Evolutionary conservation across 2,329 filamentous ascomycete genomes (phyloP).

Genomic region (Penicillium hesseltinei): DNA sequence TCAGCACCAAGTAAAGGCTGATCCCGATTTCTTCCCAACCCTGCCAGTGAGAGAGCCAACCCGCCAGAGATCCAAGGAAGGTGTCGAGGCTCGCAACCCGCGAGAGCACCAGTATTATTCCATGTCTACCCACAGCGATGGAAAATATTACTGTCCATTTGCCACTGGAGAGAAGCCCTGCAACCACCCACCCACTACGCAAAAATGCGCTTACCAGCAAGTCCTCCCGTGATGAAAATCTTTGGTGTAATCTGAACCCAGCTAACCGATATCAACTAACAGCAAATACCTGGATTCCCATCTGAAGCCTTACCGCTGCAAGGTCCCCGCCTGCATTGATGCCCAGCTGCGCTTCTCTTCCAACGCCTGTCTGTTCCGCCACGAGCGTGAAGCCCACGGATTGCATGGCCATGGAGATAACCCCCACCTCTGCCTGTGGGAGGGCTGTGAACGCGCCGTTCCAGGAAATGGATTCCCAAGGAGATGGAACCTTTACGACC

Average conservation of each 20-base stretch:
- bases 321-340: slow-evolving; percentile 76
- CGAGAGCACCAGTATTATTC: slow-evolving; percentile 46
- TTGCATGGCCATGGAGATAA: slow-evolving; percentile 94
- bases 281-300: slow-evolving; percentile 98
- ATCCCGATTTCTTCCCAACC: slow-evolving; percentile 38
- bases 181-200: slow-evolving; percentile 88
- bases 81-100: slow-evolving; percentile 38
- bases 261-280: slow-evolving; percentile 26
- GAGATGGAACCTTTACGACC: slow-evolving; percentile 92
- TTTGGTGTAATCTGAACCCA: slow-evolving; percentile 2
- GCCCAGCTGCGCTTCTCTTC: slow-evolving; percentile 91
- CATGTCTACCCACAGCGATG: slow-evolving; percentile 57
- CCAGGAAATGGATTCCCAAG: slow-evolving; percentile 87
- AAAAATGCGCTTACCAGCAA: slow-evolving; percentile 99
- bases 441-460: slow-evolving; percentile 79
- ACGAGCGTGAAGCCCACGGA: slow-evolving; percentile 92
- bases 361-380: slow-evolving; percentile 88
- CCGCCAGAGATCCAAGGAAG: slow-evolving; percentile 40
- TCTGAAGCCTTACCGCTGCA: slow-evolving; percentile 94
- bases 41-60: slow-evolving; percentile 36
- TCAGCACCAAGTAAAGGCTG: slow-evolving; percentile 31
- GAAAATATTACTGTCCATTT: slow-evolving; percentile 91
- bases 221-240: slow-evolving; percentile 36
- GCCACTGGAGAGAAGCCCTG: slow-evolving; percentile 66
- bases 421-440: slow-evolving; percentile 83